phyloP scores from a whole-genome alignment of 1,284 basidiomycete species.

The Afroboletus lepidellus region DNA sequence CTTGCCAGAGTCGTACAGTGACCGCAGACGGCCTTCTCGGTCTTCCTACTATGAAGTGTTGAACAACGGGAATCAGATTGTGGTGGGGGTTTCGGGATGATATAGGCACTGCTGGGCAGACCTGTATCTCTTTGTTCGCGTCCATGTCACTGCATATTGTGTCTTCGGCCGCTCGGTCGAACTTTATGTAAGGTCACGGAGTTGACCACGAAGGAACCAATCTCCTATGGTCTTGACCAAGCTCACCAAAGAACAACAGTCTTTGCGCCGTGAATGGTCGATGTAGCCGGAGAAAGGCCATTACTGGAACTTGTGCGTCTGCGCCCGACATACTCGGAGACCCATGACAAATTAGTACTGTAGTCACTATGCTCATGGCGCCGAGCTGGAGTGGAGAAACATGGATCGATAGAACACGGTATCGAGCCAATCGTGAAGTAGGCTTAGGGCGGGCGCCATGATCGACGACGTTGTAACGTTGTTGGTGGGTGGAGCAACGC shows the following conservation, averaged over 20 bases:
- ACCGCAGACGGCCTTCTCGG: too few relatives aligned
- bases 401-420: conserved; percentile 35
- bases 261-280: too few relatives aligned
- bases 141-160: too few relatives aligned
- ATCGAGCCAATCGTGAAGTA: not conserved
- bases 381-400: conserved; percentile 58
- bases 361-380: conserved; percentile 54
- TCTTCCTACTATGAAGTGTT: not conserved
- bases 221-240: too few relatives aligned
- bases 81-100: not conserved
- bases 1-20: conserved; percentile 4
- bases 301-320: too few relatives aligned
- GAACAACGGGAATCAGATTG: not conserved
- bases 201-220: too few relatives aligned
- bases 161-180: too few relatives aligned
- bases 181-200: too few relatives aligned
- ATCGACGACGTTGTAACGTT: not conserved
- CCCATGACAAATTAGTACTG: too few relatives aligned
- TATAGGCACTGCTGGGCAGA: not conserved
- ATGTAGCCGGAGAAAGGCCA: too few relatives aligned
- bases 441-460: not conserved
- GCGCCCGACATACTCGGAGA: too few relatives aligned
- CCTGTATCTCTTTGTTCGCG: conserved; percentile 15
- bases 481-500: not conserved
- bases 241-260: too few relatives aligned